Conservation (phyloP, 345 rosid genomes). For the Ailanthus altissimus region DNA sequence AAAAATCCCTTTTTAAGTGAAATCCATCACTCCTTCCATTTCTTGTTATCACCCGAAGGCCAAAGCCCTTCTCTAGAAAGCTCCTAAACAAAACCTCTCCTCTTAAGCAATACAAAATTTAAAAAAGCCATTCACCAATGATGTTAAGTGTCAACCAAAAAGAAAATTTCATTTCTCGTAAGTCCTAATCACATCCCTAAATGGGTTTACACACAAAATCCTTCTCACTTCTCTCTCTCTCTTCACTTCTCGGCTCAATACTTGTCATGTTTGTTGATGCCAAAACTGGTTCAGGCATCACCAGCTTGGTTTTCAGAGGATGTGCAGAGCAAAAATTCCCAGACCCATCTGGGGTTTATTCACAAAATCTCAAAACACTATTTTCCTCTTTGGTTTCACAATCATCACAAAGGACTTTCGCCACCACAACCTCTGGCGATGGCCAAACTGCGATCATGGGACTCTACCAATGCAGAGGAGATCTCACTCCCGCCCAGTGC, state of each 20-base stretch:
- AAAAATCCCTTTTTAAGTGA: not conserved
- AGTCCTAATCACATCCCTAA: constrained; percentile 6
- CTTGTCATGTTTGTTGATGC: constrained; percentile 19
- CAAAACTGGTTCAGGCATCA: constrained; percentile 36
- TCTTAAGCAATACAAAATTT: not conserved
- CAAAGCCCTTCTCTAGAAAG: constrained; percentile 14
- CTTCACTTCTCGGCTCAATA: constrained; percentile 21
- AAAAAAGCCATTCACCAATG: constrained; percentile 23
- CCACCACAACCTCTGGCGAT: constrained; percentile 51
- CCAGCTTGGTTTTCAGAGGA: constrained; percentile 68
- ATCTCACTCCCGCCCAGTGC: constrained; percentile 60
- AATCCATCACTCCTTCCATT: not conserved
- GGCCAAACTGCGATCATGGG: constrained; percentile 57
- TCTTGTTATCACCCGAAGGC: not conserved
- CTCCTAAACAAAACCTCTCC: constrained; percentile 3
- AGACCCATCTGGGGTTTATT: constrained; percentile 57
- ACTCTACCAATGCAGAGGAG: constrained; percentile 87
- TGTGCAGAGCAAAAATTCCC: constrained; percentile 66
- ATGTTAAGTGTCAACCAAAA: not conserved
- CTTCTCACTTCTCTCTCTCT: constrained; percentile 12
- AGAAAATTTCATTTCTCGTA: not conserved
- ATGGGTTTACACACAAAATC: constrained; percentile 34
- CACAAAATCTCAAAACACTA: constrained; percentile 62
- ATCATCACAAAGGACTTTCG: constrained; percentile 52
- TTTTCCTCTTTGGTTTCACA: constrained; percentile 59